Conservation (phyloP, 2,329 filamentous ascomycete genomes). For the Fusarium lyarnte region DNA sequence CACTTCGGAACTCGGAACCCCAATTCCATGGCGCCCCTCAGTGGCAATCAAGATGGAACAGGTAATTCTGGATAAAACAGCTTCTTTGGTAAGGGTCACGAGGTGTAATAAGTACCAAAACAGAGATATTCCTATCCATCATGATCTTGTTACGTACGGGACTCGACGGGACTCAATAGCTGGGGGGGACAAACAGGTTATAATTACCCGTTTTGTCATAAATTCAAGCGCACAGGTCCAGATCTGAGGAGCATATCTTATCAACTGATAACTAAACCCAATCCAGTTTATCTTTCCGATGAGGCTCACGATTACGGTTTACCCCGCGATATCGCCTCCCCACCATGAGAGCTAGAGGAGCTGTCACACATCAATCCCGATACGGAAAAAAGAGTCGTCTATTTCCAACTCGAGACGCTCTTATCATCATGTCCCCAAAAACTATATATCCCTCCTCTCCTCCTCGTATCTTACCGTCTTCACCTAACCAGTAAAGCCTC, state of each 20-base stretch:
- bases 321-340: conserved; percentile 15
- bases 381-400: conserved; percentile 35
- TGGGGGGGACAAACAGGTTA: neutral
- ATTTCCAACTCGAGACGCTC: conserved; percentile 12
- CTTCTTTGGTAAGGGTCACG: neutral
- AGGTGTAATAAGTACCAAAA: neutral
- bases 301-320: conserved; percentile 6
- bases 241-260: neutral
- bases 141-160: neutral
- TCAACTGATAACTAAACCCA: conserved; percentile 12
- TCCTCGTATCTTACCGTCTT: neutral
- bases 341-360: neutral
- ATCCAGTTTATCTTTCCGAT: conserved; percentile 35
- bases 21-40: neutral
- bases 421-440: conserved; percentile 6
- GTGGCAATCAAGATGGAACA: neutral
- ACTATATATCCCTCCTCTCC: conserved; percentile 22
- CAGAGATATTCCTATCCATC: neutral
- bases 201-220: conserved; percentile 18
- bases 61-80: neutral
- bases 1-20: neutral
- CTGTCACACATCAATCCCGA: conserved; percentile 19
- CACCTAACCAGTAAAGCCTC: neutral
- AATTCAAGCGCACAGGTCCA: neutral
- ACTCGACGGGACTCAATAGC: neutral